Evolutionary conservation across 352 stramenopile species (phyloP).

Genomic region (Globisporangium nagaii): DNA sequence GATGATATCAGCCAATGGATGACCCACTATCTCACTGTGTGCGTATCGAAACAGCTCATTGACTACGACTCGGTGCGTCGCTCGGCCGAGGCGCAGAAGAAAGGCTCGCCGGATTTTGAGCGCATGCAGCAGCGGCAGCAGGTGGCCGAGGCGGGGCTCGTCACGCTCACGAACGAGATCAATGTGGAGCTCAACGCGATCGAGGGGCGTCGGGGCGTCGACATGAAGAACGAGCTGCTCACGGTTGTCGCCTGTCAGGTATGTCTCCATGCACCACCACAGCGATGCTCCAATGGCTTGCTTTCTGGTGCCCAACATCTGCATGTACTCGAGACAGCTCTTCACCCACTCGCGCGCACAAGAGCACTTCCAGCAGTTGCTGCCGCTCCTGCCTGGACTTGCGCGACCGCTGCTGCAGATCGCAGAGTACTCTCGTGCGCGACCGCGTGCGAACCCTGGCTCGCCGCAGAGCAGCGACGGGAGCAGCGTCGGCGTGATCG

Average conservation of each 20-base stretch:
- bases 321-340: no score
- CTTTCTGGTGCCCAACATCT: no score
- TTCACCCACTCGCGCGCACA: conserved; percentile 57
- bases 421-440: conserved; percentile 40
- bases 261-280: no score
- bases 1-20: background rate
- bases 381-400: conserved; percentile 60
- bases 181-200: conserved; percentile 61
- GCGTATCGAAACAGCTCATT: conserved; percentile 27
- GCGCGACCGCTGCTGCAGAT: conserved; percentile 57
- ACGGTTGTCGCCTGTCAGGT: conserved; percentile 68
- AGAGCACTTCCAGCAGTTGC: conserved; percentile 70
- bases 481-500: conserved; percentile 38
- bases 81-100: conserved; percentile 53
- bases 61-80: conserved; percentile 72
- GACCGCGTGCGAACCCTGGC: conserved; percentile 39
- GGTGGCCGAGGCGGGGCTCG: conserved; percentile 38
- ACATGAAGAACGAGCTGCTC: conserved; percentile 79
- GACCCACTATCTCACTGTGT: background rate
- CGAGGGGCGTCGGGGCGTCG: conserved; percentile 45
- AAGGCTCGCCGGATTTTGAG: conserved; percentile 59
- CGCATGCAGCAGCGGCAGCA: conserved; percentile 53
- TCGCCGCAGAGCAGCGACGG: conserved; percentile 15
- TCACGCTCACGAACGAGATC: conserved; percentile 51
- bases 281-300: no score